Evolutionary conservation across 2,329 filamentous ascomycete species (phyloP), one percentile per base, ranked within the genome.

Genomic region (Penicillium brasilianum): DNA sequence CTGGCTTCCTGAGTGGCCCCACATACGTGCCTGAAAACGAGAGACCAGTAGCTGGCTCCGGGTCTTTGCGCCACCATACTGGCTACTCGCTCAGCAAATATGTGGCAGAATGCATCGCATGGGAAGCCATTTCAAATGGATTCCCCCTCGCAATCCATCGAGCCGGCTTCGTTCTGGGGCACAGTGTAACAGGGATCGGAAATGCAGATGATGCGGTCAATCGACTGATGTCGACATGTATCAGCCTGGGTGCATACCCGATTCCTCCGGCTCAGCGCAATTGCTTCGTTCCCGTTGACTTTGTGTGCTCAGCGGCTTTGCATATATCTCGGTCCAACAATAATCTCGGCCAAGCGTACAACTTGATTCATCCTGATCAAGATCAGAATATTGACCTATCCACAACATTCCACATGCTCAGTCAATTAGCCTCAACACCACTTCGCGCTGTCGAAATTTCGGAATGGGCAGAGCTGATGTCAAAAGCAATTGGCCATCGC

Each of bases 41-140:
- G 34, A 30, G 46, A 4, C 65, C 63, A 14, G 11, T 41, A 8
- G 16, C 48, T n/a, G 48, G 48, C 9, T 50, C 48, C 18, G 48
- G 48, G 11, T 3, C 16, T 10, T 20, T 50, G 16, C 48, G 16
- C 32, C 4, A 58, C 56, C 10, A 46, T 37, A 58, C 59, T 2
- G 67, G 69, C 13, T 71, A 71, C 25, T 52, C 63, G 0, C 59
- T 59, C 6, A 71, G 67, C 57, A 64, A 71, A 30, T 60, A 57
- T 20, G 69, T 70, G 10, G 66, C 60, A 0, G 69, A 71, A 37
- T 59, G 43, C 6, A 61, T 71, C 8, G 52, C 58, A 4, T 65
- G 62, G 63, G 58, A 66, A 14, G 66, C 65, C 1, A 64, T 64
- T 7, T 32, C 36, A 2, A 65, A 63, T 11, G 66, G 68, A 8